Evolutionary conservation across 1,139 yeast species (phyloP).

Genomic region (Meyerozyma smithsonii): DNA sequence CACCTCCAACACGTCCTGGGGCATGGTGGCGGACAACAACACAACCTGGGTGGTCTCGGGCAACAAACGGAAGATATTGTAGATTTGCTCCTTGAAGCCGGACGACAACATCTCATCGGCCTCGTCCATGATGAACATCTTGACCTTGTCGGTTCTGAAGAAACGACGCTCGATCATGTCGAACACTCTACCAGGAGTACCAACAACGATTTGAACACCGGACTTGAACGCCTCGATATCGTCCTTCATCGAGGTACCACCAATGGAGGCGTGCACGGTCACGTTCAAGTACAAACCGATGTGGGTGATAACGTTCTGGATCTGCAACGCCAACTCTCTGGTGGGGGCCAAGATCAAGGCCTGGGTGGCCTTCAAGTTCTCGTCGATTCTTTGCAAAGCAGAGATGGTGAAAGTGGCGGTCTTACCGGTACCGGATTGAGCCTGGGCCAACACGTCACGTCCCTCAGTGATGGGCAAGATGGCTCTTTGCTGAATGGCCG

Average conservation of each 20-base stretch:
- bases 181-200: conserved; percentile 98
- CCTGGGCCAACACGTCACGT: conserved; percentile 96
- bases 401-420: conserved; percentile 98
- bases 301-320: conserved; percentile 92
- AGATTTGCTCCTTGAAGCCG: conserved; percentile 97
- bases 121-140: conserved; percentile 98
- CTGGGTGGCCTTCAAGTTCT: conserved; percentile 71
- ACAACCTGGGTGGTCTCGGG: conserved; percentile 97
- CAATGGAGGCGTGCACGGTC: conserved; percentile 96
- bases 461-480: conserved; percentile 95
- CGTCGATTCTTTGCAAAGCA: conserved; percentile 90
- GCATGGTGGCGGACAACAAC: conserved; percentile 95
- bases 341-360: conserved; percentile 97
- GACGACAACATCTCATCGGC: conserved; percentile 98
- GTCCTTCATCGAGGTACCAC: conserved; percentile 92
- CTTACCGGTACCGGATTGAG: conserved; percentile 99
- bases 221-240: conserved; percentile 89
- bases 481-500: conserved; percentile 98
- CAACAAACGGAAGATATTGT: conserved; percentile 90
- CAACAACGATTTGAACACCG: conserved; percentile 95
- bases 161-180: conserved; percentile 96
- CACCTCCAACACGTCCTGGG: conserved; percentile 93
- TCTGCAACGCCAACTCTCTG: conserved; percentile 97
- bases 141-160: conserved; percentile 83
- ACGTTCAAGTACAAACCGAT: conserved; percentile 92